Base-by-base conservation (phyloP, 352 stramenopile species). In the Phytophthora pluvialis region DNA sequence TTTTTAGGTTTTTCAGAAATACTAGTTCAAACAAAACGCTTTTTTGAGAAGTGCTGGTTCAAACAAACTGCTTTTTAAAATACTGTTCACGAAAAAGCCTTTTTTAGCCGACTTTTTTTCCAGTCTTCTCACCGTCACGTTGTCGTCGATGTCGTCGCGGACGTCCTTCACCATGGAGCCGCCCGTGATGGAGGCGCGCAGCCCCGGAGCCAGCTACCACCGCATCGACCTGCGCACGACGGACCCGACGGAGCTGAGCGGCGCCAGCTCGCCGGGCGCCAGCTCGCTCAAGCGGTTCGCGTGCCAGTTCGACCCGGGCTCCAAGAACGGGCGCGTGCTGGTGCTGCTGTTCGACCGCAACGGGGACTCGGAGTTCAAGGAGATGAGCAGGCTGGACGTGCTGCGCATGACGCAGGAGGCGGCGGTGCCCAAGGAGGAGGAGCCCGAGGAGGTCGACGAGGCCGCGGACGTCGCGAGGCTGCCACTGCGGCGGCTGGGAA, bases 351-450 rank as follows among this genome's bases (percentile, higher is more conserved):
- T 91, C 51, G 80, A 89, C 57, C 45, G 57, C 32, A 57, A 83
- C 4, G 77, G 82, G 5, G 72, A 87, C 16, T 75, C 76, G 11
- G 77, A 72, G 40, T 78, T 89, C 40, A 73, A 82, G 33, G 63
- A 82, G 42, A 80, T 91, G 66, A 80, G 73, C n/a, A 74, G 82
- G 0, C 29, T 81, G 9, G 78, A 88, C 28, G 72, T 91, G 18
- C 65, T 91, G 55, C 73, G 72, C 18, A 74, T 89, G 72, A 80
- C 80, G 5, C 67, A 87, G 47, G 74, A 88, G 35, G 82, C 77
- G 0, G 80, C 80, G 1, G 61, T 64, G 63, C 47, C 52, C 15
- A 67, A 64, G 40, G 39, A 58, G 18, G 59, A 72, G 11, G 54
- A 67, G 10, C 43, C 45, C 3, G 60, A 70, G 10, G 57, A 71